Evolutionary conservation across 352 stramenopile genomes (phyloP), one percentile per base, ranked within the genome.

Genomic region (Blastocystis sp.): DNA sequence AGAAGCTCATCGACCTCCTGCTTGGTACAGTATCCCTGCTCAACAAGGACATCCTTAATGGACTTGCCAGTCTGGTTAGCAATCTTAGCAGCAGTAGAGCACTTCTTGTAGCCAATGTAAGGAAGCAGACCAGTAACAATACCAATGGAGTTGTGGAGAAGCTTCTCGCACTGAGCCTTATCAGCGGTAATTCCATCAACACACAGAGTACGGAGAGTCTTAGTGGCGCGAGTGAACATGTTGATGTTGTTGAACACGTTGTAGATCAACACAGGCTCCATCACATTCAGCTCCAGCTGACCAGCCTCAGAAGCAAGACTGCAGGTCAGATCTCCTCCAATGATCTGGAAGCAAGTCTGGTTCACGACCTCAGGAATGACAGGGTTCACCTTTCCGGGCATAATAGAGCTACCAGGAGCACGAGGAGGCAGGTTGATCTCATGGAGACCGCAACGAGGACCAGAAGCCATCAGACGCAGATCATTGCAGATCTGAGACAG

Each of bases 361-460:
- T 74, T 74, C 37, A 74, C 63, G 14, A 74, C 63, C 43, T 74
- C 63, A 74, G 63, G 63, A 74, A 74, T 74, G 3, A 74, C 21
- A 35, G 95, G 95, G 90, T 98, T 98, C 56, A 98, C 95, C 90
- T 98, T 98, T 27, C 95, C 95, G 7, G 95, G 95, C 95, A 98
- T 98, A 90, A 98, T 98, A 78, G 90, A 95, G 57, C 90, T 94
- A 39, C 94, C 94, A 6, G 94, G 94, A 90, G 97, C 94, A 66
- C 97, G 94, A 27, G 91, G 93, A 12, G 94, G 94, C 5, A 95
- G 90, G 78, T 90, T 90, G 39, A 96, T 91, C 89, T 98, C 95
- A 24, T 94, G 93, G 2, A 98, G 88, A 29, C 95, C 95, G 71
- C 94, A 96, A 78, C 95, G 91, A 32, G 95, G 95, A 21, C 95